Evolutionary conservation across 176 grass and related monocot genomes (phyloP), one percentile per base, ranked within the genome.

Genomic region (Rhynchospora breviuscula): DNA sequence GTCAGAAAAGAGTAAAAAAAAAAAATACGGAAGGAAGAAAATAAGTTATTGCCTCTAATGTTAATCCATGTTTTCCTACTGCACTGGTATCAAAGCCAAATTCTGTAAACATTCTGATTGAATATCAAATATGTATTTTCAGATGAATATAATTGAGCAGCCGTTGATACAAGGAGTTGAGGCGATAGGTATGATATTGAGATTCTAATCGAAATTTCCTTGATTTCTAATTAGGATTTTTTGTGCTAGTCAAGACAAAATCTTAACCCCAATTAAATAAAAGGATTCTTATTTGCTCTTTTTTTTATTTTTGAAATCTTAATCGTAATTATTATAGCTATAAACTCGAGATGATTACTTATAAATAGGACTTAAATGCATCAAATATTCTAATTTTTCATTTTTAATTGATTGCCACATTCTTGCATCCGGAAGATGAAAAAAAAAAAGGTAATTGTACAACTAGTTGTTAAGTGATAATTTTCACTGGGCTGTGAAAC

Each of bases 71-170:
- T 49, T 80, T 6, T 45, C 58, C 62, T 9, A 70, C 1, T 76
- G 14, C 6, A 18, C 12, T 33, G 43, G 11, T 70, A 10, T 40
- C 51, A 46, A 59, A 29, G 63, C 21, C 3, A 51, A 69, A 46
- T 83, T 29, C 35, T 29, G 3, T 64, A 47, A 51, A 29, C 5
- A 40, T 61, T 40, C 6, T 53, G 7, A 58, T 15, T 80, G 35
- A 40, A 33, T 40, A 80, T 59, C 2, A 44, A 48, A 49, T 40
- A 1, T 19, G 23, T 4, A 63, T 63, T 78, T 84, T 63, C 86
- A 84, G 81, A 79, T 84, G 43, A 84, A 88, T 23, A 59, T 69
- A 60, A 66, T 88, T 22, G 71, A 84, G 61, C 80, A 64, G 59
- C 43, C 69, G 14, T 78, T 58, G 59, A 49, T 84, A n/a, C 35